A percentile compares a stretch with the other conserved stretches of the same genome.
phyloP scores from a whole-genome alignment of 768 basidiomycete genomes.

The Phanerochaete carnosa region DNA sequence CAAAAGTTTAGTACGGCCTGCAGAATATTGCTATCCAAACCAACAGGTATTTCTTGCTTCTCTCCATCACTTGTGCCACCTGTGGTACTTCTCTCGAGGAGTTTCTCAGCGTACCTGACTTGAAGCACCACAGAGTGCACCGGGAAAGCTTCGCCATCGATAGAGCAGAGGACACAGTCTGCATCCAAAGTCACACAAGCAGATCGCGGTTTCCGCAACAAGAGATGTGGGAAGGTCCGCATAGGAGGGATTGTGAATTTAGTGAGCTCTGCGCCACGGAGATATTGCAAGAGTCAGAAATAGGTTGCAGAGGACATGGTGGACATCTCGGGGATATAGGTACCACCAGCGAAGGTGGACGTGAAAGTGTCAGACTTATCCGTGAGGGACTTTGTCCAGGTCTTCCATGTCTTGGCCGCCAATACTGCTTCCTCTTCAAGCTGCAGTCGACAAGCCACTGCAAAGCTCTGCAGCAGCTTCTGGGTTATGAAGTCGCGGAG shows the following conservation, averaged over 20 bases:
- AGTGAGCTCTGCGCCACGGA: not conserved
- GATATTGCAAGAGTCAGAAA: not conserved
- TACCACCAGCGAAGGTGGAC: not conserved
- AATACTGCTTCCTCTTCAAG: not conserved
- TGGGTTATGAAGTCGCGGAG: not conserved
- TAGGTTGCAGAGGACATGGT: not conserved
- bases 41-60: not conserved
- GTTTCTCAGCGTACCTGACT: not conserved
- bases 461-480: not conserved
- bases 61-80: not conserved
- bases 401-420: not conserved
- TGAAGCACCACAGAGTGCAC: not conserved
- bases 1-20: not conserved
- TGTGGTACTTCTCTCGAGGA: not conserved
- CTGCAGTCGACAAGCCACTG: conserved; percentile 2
- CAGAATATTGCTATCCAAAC: not conserved
- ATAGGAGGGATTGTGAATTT: not conserved
- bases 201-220: not conserved
- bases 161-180: not conserved
- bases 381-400: not conserved
- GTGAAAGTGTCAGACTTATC: conserved; percentile 1
- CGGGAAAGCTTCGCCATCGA: not conserved
- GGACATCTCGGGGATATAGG: not conserved
- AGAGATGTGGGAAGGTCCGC: not conserved
- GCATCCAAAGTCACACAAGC: not conserved